These are phyloP conservation scores for Neolentinus lepideus DNA, from an alignment of 1,284 basidiomycete species.

Conservation along the genomic window DNA sequence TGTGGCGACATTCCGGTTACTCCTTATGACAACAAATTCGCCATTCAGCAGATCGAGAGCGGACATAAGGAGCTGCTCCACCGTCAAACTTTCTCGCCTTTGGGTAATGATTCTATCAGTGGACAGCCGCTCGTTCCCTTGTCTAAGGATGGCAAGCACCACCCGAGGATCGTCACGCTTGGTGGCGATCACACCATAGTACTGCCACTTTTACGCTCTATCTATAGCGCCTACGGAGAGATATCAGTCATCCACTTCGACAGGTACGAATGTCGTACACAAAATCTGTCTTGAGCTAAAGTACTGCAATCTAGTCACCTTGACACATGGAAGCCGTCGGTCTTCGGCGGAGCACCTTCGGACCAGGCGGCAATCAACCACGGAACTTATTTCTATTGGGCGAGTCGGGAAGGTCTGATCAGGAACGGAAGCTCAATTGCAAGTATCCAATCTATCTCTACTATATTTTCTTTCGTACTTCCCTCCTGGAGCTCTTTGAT, in stretches of 20 bases:
- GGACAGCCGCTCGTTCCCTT: slow-evolving; percentile 47
- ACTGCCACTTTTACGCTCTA: slow-evolving; percentile 55
- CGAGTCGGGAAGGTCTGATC: slow-evolving; percentile 67
- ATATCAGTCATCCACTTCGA: slow-evolving; percentile 80
- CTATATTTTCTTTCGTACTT: slow-evolving; percentile 10
- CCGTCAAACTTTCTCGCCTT: slow-evolving; percentile 48
- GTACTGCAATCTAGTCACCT: slow-evolving; percentile 8
- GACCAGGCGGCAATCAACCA: slow-evolving; percentile 65
- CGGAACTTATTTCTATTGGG: slow-evolving; percentile 77
- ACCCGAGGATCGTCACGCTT: slow-evolving; percentile 65
- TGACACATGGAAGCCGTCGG: slow-evolving; percentile 68
- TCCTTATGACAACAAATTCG: slow-evolving; percentile 62
- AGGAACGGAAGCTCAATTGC: slow-evolving; percentile 75
- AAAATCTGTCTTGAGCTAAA: not conserved
- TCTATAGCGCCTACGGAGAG: slow-evolving; percentile 61
- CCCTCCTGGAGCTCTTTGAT: slow-evolving; percentile 42
- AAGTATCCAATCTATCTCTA: slow-evolving; percentile 42
- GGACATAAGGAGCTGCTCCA: slow-evolving; percentile 59
- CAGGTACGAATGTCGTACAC: slow-evolving; percentile 36
- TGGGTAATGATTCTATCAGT: slow-evolving; percentile 52
- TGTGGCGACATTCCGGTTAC: slow-evolving; percentile 60
- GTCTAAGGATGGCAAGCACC: slow-evolving; percentile 53
- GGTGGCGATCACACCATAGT: slow-evolving; percentile 78
- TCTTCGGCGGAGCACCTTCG: slow-evolving; percentile 65
- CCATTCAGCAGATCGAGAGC: slow-evolving; percentile 68